Evolutionary conservation across 768 basidiomycete genomes (phyloP).

Genomic region (Mycena metata): DNA sequence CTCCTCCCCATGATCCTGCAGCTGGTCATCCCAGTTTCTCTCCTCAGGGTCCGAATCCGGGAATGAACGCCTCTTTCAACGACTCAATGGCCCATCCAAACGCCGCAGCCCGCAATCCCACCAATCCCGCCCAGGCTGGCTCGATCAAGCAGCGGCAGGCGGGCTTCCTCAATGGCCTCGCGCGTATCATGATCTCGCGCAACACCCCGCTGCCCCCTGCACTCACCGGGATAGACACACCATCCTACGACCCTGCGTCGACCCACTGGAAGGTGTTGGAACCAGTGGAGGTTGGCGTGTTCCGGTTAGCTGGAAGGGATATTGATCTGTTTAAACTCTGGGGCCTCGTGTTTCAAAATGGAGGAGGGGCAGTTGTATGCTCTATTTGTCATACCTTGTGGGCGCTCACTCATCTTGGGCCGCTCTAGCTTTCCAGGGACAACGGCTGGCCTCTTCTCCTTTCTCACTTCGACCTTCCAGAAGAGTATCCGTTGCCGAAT

Average conservation of each 20-base stretch:
- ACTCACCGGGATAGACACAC: constrained; percentile 71
- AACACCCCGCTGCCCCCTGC: constrained; percentile 80
- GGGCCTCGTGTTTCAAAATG: constrained; percentile 69
- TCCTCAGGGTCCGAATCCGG: constrained; percentile 46
- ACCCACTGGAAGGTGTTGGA: constrained; percentile 80
- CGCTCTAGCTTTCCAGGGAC: constrained; percentile 60
- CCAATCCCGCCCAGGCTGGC: constrained; percentile 51
- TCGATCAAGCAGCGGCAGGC: constrained; percentile 68
- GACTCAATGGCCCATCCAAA: constrained; percentile 59
- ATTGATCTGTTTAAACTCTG: constrained; percentile 84
- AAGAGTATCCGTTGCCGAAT: constrained; percentile 62
- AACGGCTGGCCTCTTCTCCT: constrained; percentile 70
- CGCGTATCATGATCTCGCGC: constrained; percentile 68
- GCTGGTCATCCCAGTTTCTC: constrained; percentile 60
- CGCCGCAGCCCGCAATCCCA: constrained; percentile 53
- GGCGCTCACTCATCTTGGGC: constrained; percentile 34
- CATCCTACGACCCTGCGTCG: constrained; percentile 71
- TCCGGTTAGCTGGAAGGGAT: constrained; percentile 81
- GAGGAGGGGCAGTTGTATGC: constrained; percentile 74
- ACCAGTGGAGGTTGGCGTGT: constrained; percentile 67
- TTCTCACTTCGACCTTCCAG: constrained; percentile 72
- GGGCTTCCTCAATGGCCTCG: constrained; percentile 71
- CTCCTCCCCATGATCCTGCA: constrained; percentile 56
- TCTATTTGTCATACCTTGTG: constrained; percentile 26
- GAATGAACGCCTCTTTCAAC: constrained; percentile 54